Base-by-base conservation (phyloP, 495 filamentous ascomycete species). In the Penicillium tannophilum region DNA sequence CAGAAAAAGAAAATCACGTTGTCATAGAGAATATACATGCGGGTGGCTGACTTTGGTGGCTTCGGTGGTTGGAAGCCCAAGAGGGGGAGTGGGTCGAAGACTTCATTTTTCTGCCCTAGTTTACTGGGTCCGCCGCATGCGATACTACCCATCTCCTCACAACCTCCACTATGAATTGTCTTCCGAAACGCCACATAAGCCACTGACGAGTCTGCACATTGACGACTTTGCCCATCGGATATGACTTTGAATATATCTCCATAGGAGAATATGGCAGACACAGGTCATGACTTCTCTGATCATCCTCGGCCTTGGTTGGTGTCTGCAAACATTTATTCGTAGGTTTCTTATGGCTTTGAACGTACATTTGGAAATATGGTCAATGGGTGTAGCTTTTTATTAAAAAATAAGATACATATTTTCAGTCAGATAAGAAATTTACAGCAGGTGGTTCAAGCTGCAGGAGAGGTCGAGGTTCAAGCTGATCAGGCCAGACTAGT, bases 361-460 rank as follows among this genome's bases (percentile, higher is more conserved):
- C 7, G 31, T 33, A 23, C 20, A 23, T 4, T 28, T 28, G 6
- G 6, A 28, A 7, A 28, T 4, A 28, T 4, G 28, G 4, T 28
- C 3, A 2, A 28, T 28, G 4, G 28, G 28, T 23, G 20, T 28
- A 28, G 4, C 28, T 28, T 28, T 46, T 46, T 7, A 46, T 23
- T 24, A 20, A 24, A 11, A 24, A 46, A 26, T 46, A 24, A 46
- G 39, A 17, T 41, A 41, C 39, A 41, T 41, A n/a, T 3, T n/a
- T 6, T n/a, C 19, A 24, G 19, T 24, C 43, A 4, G 19, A 46
- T 19, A 14, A 20, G 42, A 36, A 10, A 46, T 46, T 54, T 49
- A 60, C 0, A 60, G 57, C 19, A 60, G n/a, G 23, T 54, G 20
- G 51, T 60, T 60, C 30, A 60, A 44, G 42, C 35, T 53, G 51